A percentile compares a stretch with the other conserved stretches of the same genome.
phyloP scores from a whole-genome alignment of 2,329 filamentous ascomycete species.

The Aspergillus hiratsukae region DNA sequence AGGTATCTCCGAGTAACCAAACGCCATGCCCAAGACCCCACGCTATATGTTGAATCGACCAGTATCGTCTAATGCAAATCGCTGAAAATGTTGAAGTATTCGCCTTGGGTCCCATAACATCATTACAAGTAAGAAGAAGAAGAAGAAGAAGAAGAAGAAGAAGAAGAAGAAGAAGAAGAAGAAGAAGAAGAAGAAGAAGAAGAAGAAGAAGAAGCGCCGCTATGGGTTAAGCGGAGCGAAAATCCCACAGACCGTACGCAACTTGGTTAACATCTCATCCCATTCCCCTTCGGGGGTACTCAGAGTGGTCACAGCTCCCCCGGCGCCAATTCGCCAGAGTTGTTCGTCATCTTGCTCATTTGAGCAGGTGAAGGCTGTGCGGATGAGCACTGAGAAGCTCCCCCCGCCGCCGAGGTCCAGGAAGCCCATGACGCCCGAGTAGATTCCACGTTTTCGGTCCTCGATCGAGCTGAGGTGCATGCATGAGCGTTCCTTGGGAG shows the following conservation, averaged over 20 bases:
- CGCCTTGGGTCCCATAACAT: conserved; percentile 6
- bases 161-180: too few relatives aligned
- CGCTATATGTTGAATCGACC: conserved; percentile 31
- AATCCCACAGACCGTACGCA: conserved; percentile 45
- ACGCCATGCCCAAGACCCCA: conserved; percentile 4
- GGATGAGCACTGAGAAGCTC: conserved; percentile 88
- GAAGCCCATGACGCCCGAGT: conserved; percentile 86
- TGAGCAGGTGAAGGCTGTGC: conserved; percentile 62
- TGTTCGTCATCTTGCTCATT: conserved; percentile 25
- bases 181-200: too few relatives aligned
- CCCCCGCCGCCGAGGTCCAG: conserved; percentile 79
- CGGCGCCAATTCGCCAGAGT: conserved; percentile 78
- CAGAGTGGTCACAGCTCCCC: conserved; percentile 81
- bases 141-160: background rate
- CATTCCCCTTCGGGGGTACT: conserved; percentile 77
- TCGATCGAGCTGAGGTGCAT: conserved; percentile 73
- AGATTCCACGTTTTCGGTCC: conserved; percentile 61
- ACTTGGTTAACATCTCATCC: conserved; percentile 84
- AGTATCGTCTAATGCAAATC: conserved; percentile 8
- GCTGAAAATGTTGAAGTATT: conserved; percentile 27
- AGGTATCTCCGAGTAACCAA: background rate
- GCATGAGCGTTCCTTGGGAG: conserved; percentile 89
- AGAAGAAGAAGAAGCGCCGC: background rate
- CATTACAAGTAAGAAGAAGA: conserved; percentile 1
- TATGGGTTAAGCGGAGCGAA: conserved; percentile 30